Evolutionary conservation across 1,284 basidiomycete genomes (phyloP).

Genomic region (Puccinia hordei): DNA sequence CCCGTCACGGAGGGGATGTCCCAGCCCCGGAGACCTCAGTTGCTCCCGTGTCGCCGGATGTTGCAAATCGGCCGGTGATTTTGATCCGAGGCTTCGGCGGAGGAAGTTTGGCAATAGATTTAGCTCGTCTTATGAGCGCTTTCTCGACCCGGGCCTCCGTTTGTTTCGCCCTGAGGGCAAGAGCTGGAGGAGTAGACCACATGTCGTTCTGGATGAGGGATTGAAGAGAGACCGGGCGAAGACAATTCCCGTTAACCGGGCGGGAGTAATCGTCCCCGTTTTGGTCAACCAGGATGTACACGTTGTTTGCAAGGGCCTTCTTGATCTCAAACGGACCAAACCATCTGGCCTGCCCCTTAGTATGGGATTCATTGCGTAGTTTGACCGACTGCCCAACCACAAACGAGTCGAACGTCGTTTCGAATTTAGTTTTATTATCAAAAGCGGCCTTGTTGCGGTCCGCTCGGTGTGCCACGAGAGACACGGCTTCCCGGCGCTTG

Average conservation of each 20-base stretch:
- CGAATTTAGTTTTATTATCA: background rate
- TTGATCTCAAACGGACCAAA: slow-evolving; percentile 13
- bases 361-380: slow-evolving; percentile 5
- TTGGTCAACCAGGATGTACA: background rate
- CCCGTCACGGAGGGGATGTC: too few relatives aligned
- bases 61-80: too few relatives aligned
- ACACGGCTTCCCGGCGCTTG: background rate
- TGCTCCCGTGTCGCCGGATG: too few relatives aligned
- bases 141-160: too few relatives aligned
- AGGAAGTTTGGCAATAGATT: too few relatives aligned
- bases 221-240: background rate
- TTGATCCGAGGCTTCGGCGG: too few relatives aligned
- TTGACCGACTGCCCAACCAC: background rate
- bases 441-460: too few relatives aligned
- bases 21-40: too few relatives aligned
- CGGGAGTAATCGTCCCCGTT: background rate
- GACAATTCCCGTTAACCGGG: background rate
- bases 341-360: slow-evolving; percentile 9
- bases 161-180: too few relatives aligned
- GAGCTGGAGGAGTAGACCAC: too few relatives aligned
- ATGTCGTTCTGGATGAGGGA: too few relatives aligned
- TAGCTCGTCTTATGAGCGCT: too few relatives aligned
- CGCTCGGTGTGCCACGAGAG: background rate
- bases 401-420: background rate
- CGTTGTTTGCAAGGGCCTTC: background rate